These are phyloP conservation scores for Globisporangium cederbergense DNA, from an alignment of 352 stramenopile genomes.

Conservation along the genomic window DNA sequence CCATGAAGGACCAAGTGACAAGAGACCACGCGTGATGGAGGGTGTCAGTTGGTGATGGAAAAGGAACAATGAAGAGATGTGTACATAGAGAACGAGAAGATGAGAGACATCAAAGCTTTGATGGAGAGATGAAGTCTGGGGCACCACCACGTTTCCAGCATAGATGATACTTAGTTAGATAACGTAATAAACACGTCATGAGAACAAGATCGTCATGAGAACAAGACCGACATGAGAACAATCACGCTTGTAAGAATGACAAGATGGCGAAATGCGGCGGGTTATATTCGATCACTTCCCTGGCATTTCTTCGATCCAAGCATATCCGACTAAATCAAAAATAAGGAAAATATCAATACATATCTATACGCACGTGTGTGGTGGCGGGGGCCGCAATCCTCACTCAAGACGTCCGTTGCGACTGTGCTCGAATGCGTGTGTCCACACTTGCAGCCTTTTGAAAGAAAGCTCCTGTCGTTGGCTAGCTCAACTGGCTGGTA, in stretches of 20 bases:
- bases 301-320: neutral
- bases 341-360: constrained; percentile 11
- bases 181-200: neutral
- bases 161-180: neutral
- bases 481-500: neutral
- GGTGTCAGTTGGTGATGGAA: neutral
- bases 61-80: neutral
- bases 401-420: neutral
- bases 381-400: neutral
- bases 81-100: constrained; percentile 2
- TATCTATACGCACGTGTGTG: constrained; percentile 9
- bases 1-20: neutral
- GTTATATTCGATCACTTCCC: constrained; percentile 11
- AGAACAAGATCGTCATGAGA: neutral
- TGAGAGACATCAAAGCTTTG: neutral
- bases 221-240: neutral
- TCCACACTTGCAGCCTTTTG: neutral
- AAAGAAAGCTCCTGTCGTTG: neutral
- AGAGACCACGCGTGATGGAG: neutral
- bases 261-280: neutral
- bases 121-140: neutral
- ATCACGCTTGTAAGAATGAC: neutral
- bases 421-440: neutral
- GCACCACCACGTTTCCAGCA: neutral
- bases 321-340: neutral